A percentile compares a stretch with the other conserved stretches of the same genome.
phyloP scores from a whole-genome alignment of 371 early-diverging fungal species.

The Mucor plumbeus region DNA sequence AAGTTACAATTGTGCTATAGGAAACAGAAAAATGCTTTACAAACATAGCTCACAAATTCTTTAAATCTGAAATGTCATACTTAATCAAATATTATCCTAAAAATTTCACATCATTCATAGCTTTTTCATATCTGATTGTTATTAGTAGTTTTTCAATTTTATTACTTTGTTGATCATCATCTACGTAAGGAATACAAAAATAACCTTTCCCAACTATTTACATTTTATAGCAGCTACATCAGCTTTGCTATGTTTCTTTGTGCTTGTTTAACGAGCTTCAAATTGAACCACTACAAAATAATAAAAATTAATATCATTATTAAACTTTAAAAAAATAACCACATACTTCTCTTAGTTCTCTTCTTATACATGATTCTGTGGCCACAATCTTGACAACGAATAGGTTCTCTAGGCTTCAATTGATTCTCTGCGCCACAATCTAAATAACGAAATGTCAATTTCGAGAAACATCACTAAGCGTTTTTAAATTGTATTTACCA shows the following conservation, averaged over 20 bases:
- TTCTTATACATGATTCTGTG: slow-evolving; percentile 97
- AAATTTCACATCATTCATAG: too few species aligned
- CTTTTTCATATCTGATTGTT: too few species aligned
- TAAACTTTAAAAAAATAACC: neutral
- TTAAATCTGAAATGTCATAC: too few species aligned
- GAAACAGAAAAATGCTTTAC: too few species aligned
- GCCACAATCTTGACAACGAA: slow-evolving; percentile 96
- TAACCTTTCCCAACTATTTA: neutral
- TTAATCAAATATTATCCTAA: too few species aligned
- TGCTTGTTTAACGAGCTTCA: slow-evolving; percentile 74
- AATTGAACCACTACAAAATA: slow-evolving; percentile 76
- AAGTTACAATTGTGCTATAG: too few species aligned
- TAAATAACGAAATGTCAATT: slow-evolving; percentile 25
- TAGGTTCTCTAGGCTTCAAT: slow-evolving; percentile 92
- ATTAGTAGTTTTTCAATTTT: neutral
- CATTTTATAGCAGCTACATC: neutral
- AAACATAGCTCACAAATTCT: too few species aligned
- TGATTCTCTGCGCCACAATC: slow-evolving; percentile 91
- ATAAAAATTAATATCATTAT: slow-evolving; percentile 12
- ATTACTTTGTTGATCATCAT: neutral
- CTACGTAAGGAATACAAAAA: neutral
- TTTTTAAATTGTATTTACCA: slow-evolving; percentile 34
- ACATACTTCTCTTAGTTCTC: slow-evolving; percentile 92
- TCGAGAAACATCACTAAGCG: neutral
- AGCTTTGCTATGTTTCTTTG: too few species aligned